Evolutionary conservation across 768 basidiomycete genomes (phyloP), one percentile per base, ranked within the genome.

Genomic region (Boletus sp.): DNA sequence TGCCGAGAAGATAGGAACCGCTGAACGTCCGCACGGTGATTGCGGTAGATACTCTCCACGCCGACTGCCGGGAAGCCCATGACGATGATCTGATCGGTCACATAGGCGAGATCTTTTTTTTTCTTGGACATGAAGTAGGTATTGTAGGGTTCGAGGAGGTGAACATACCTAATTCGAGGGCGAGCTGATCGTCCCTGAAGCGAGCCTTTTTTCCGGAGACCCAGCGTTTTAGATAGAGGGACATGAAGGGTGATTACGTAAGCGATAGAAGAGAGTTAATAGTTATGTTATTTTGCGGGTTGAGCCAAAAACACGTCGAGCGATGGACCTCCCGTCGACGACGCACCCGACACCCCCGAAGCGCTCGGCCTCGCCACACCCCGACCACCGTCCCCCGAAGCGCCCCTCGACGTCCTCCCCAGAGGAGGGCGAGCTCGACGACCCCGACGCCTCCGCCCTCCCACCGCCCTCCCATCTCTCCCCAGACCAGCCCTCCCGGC

Each of bases 41-140:
- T 96, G 42, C 93, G 80, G 63, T 96, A 96, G 40, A 90, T 68
- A 2, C 86, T 80, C 63, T 92, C 91, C 1, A 94, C 64, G 0
- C 93, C 93, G 1, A 78, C 73, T 0, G 93, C 91, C 1, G 93
- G 93, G 69, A 88, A 94, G 20, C 93, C 93, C 86, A 87, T 88
- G 57, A 88, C 84, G 47, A 91, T 85, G 60, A 92, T 73, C 49
- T 79, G 79, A 63, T 90, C 85, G 0, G 90, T 92, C 7, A 92
- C 80, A 74, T 87, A 85, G 28, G 82, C 82, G 5, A 89, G 74
- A 61, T 87, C 85, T 66, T 50, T 75, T 50, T 75, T 74, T 32
- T 20, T 8, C 17, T 10, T 7, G 6, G n/a, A 12, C 11, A n/a
- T 52, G 37, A 67, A 54, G 36, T 12, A 20, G 35, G 4, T 12